Percentiles rank a stretch among this genome's conserved stretches.
Evolutionary conservation across 2,329 filamentous ascomycete species (phyloP).

Genomic region (Chaetomium globosum): DNA sequence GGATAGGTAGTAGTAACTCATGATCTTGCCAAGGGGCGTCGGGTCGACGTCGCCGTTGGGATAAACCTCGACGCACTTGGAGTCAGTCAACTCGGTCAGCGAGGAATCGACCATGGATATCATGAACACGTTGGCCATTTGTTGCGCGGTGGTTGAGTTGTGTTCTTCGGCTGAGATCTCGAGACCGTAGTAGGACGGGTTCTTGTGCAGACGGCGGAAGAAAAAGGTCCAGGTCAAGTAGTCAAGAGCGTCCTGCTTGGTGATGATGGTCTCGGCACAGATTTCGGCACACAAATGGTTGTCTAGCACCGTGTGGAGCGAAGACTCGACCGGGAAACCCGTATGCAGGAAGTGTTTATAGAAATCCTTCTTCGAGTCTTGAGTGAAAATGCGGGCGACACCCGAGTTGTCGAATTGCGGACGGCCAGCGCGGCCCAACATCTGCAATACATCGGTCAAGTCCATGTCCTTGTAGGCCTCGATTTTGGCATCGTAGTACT

Average conservation of each 20-base stretch:
- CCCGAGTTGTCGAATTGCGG: conserved; percentile 96
- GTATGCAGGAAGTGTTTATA: conserved; percentile 99
- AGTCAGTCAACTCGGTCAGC: conserved; percentile 77
- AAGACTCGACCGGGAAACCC: conserved; percentile 95
- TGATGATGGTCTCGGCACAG: conserved; percentile 86
- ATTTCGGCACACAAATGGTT: conserved; percentile 96
- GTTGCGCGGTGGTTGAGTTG: conserved; percentile 81
- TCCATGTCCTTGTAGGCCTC: conserved; percentile 99
- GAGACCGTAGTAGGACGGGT: conserved; percentile 95
- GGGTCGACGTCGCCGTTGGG: conserved; percentile 87
- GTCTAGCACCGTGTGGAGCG: conserved; percentile 91
- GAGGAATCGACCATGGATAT: conserved; percentile 88
- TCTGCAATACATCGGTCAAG: conserved; percentile 94
- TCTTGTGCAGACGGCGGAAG: conserved; percentile 95
- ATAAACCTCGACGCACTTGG: conserved; percentile 79
- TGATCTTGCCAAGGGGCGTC: conserved; percentile 93
- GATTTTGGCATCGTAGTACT: conserved; percentile 96
- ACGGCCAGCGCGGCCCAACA: conserved; percentile 92
- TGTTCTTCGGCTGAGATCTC: conserved; percentile 92
- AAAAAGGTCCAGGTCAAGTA: conserved; percentile 99
- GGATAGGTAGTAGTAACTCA: conserved; percentile 98
- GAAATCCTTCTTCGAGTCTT: conserved; percentile 97
- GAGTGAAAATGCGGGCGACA: conserved; percentile 95
- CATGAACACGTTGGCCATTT: conserved; percentile 92
- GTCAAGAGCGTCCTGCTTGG: conserved; percentile 95